Conservation (phyloP, 495 filamentous ascomycete genomes). For the Talaromyces trachyspermus region DNA sequence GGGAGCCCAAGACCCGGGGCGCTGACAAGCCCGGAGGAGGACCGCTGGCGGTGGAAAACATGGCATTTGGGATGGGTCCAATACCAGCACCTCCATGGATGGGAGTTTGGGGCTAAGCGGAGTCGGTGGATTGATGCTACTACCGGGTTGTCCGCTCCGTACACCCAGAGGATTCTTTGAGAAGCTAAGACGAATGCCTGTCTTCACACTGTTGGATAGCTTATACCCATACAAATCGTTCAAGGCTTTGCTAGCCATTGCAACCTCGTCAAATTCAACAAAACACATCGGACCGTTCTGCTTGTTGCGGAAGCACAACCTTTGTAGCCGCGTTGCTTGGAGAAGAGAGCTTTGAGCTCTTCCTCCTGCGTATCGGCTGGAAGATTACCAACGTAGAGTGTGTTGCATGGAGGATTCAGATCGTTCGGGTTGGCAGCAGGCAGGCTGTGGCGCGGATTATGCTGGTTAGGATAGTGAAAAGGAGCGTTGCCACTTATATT, state of each 20-base stretch:
- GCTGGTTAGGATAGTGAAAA: conserved; percentile 52
- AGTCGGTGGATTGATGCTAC: conserved; percentile 39
- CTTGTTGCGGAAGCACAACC: conserved; percentile 95
- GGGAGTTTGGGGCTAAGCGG: conserved; percentile 42
- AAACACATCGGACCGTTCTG: conserved; percentile 99
- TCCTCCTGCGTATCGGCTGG: conserved; percentile 93
- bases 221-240: conserved; percentile 86
- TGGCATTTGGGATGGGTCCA: conserved; percentile 47
- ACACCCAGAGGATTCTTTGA: conserved; percentile 97
- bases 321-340: conserved; percentile 92
- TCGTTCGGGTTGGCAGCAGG: conserved; percentile 93
- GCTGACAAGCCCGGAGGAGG: conserved; percentile 66
- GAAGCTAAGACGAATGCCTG: conserved; percentile 95
- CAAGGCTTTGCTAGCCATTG: conserved; percentile 86
- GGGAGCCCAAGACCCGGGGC: conserved; percentile 61
- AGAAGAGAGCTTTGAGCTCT: conserved; percentile 91
- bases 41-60: conserved; percentile 65
- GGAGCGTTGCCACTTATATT: conserved; percentile 37
- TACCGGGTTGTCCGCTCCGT: conserved; percentile 62
- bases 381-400: conserved; percentile 92
- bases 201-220: conserved; percentile 89
- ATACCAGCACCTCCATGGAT: conserved; percentile 43
- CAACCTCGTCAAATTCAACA: conserved; percentile 95
- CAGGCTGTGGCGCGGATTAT: conserved; percentile 61
- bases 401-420: conserved; percentile 97